phyloP scores from a whole-genome alignment of 2,329 filamentous ascomycete species.

The Fusarium sulawesiense region DNA sequence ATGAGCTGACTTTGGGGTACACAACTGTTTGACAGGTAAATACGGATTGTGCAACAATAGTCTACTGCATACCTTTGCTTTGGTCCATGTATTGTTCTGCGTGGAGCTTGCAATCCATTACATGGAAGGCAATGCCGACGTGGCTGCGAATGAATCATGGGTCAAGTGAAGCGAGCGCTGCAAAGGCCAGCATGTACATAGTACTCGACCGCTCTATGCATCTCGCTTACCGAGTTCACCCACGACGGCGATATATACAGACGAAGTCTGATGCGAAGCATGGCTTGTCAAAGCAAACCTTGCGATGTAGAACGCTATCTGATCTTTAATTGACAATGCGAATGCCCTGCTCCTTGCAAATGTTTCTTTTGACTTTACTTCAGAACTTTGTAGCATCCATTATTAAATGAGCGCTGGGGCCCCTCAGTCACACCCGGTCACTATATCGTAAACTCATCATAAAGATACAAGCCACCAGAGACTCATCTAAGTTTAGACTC shows the following conservation, averaged over 20 bases:
- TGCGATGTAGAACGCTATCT: background rate
- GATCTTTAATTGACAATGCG: background rate
- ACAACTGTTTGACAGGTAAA: background rate
- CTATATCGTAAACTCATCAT: background rate
- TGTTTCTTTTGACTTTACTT: background rate
- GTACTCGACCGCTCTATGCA: background rate
- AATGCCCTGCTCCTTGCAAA: background rate
- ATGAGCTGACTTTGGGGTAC: constrained; percentile 5
- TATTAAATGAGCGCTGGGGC: background rate
- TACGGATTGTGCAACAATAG: background rate
- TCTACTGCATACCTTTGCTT: background rate
- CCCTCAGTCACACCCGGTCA: background rate
- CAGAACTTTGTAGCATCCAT: background rate
- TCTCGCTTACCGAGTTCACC: background rate
- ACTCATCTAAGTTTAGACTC: background rate
- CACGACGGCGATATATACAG: background rate
- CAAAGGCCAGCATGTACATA: background rate
- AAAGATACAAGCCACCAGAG: background rate
- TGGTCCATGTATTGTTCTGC: background rate
- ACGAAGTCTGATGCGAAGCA: background rate
- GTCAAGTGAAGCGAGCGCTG: background rate
- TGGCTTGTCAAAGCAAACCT: background rate
- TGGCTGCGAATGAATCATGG: background rate
- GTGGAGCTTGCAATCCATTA: background rate
- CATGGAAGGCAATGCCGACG: background rate